Base-by-base conservation (phyloP, 148 eudicot genomes). In the Simmondsia chinensis region DNA sequence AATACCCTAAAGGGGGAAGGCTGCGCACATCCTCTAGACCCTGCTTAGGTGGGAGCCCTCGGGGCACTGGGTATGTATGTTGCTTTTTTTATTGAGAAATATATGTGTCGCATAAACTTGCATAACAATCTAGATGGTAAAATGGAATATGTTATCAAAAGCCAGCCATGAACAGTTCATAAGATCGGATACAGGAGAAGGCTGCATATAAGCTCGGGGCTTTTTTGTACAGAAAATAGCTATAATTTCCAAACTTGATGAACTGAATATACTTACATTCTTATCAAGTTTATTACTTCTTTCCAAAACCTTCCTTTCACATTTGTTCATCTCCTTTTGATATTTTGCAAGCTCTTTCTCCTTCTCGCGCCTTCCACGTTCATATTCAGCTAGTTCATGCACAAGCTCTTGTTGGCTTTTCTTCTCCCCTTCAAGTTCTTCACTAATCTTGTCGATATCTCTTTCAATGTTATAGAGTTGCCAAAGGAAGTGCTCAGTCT, bases 401-500 rank as follows among this genome's bases (percentile, higher is more conserved):
- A 91, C 83, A 60, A 82, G 79, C 60, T 76, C 81, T 79, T 77
- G 71, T 7, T 60, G 83, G 43, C 61, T 72, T 54, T 57, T 59
- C 71, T 71, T 70, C 54, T 77, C 94, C 54, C 54, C 66, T 40
- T 72, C 81, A 29, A 77, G 60, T 39, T 86, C 99, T 54, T 68
- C 79, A 17, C 57, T 66, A 44, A 68, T 71, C 56, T 77, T 79
- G 43, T 65, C 71, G 34, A 71, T 59, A 60, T 91, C 99, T 35
- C 63, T 86, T 47, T 80, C 83, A 50, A 86, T 65, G 61, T 71
- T 86, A 58, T 68, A 79, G 28, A 91, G 61, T 63, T 86, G 94
- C 99, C 99, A 91, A 31, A 86, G 72, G 56, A 54, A 91, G 63
- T 91, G 82, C 54, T 91, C 89, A 47, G 67, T 84, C 86, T 86